These are phyloP conservation scores for Hydrangea macrophylla DNA, from an alignment of 148 eudicot genomes.

Conservation along the genomic window DNA sequence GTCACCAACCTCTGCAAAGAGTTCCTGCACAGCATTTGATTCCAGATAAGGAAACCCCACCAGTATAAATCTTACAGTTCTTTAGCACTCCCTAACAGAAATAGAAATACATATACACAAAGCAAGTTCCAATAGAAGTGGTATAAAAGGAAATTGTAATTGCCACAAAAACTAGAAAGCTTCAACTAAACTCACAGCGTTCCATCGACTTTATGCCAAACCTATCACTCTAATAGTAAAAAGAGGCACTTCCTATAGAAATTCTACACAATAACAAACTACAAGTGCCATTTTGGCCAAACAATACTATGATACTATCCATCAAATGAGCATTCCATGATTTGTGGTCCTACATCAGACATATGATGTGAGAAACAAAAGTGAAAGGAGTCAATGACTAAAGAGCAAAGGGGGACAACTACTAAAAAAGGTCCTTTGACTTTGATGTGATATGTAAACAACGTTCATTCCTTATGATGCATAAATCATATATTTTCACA, in stretches of 20 bases:
- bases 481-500: neutral
- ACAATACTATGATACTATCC: neutral
- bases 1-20: slow-evolving; percentile 80
- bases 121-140: too few relatives aligned
- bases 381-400: too few relatives aligned
- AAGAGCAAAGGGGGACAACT: too few relatives aligned
- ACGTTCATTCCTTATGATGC: neutral
- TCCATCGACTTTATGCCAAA: neutral
- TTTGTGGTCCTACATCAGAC: too few relatives aligned
- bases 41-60: neutral
- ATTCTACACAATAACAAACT: neutral
- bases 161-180: too few relatives aligned
- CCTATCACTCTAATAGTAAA: neutral
- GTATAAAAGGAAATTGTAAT: too few relatives aligned
- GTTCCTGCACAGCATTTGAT: slow-evolving; percentile 47
- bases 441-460: too few relatives aligned
- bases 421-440: too few relatives aligned
- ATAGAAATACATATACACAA: neutral
- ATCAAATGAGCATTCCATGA: too few relatives aligned
- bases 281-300: neutral
- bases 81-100: neutral
- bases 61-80: neutral
- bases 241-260: neutral
- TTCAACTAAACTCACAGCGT: neutral
- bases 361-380: too few relatives aligned